Conservation (phyloP, 192 early-diverging fungal species). For the Rhizophagus sp. region DNA sequence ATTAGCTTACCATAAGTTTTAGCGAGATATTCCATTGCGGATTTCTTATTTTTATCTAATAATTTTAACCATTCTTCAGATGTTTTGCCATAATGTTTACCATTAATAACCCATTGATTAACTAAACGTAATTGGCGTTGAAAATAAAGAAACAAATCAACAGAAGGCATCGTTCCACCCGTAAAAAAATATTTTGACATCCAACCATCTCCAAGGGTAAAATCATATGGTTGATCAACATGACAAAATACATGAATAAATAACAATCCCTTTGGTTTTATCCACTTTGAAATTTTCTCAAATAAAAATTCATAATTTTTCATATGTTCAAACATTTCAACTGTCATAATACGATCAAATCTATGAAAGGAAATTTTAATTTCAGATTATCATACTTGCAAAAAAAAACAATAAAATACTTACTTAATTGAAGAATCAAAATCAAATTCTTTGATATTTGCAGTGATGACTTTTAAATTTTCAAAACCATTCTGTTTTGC, state of each 20-base stretch:
- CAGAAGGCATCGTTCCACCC: constrained; percentile 44
- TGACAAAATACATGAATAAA: constrained; percentile 70
- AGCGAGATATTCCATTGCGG: constrained; percentile 44
- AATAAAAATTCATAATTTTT: constrained; percentile 62
- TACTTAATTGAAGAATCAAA: constrained; percentile 33
- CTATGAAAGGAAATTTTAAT: constrained; percentile 9
- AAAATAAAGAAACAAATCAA: constrained; percentile 62
- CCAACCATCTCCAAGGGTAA: constrained; percentile 55
- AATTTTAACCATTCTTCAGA: constrained; percentile 54
- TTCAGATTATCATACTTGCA: neutral
- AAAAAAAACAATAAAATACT: constrained; percentile 24
- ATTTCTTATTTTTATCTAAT: constrained; percentile 48
- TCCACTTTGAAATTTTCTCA: constrained; percentile 56
- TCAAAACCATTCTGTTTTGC: constrained; percentile 44
- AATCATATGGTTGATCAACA: constrained; percentile 57
- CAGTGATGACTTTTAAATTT: constrained; percentile 59
- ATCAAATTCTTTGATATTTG: constrained; percentile 53
- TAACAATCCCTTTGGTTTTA: constrained; percentile 55
- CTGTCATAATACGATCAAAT: constrained; percentile 55
- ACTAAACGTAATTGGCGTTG: constrained; percentile 54
- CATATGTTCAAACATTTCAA: constrained; percentile 73
- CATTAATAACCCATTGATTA: constrained; percentile 64
- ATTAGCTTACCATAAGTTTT: constrained; percentile 49
- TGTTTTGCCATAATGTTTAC: constrained; percentile 59
- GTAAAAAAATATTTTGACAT: constrained; percentile 69